These are phyloP conservation scores for Pistacia integerrima DNA, from an alignment of 345 rosid genomes.

Conservation along the genomic window DNA sequence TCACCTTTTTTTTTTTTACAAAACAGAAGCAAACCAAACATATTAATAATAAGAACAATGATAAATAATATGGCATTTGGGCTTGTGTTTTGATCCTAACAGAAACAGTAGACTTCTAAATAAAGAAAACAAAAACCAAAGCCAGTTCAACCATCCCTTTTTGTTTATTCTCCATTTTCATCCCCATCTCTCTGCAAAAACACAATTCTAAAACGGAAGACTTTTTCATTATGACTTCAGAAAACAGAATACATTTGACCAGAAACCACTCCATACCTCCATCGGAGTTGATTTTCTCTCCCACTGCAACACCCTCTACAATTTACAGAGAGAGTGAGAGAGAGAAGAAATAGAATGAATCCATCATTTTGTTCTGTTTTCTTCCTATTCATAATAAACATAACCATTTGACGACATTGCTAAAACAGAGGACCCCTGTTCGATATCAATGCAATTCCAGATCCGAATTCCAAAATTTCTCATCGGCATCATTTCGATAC, in stretches of 20 bases:
- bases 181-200: background rate
- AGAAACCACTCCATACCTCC: background rate
- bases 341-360: conserved; percentile 7
- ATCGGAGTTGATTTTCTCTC: background rate
- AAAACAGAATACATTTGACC: conserved; percentile 9
- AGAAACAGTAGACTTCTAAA: conserved; percentile 1
- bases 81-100: background rate
- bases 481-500: conserved; percentile 17
- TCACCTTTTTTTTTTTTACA: no score
- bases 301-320: conserved; percentile 1
- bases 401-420: background rate
- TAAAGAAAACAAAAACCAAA: conserved; percentile 21
- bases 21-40: no score
- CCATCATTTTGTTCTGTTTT: conserved; percentile 15
- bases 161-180: conserved; percentile 3
- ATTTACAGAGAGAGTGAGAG: background rate
- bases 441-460: conserved; percentile 33
- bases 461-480: conserved; percentile 12
- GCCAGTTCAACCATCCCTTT: conserved; percentile 11
- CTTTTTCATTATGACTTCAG: background rate
- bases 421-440: background rate
- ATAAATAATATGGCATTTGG: no score
- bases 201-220: background rate
- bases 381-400: background rate
- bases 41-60: no score